Evolutionary conservation across 1,284 basidiomycete species (phyloP).

Genomic region (Hymenochaete sp.): DNA sequence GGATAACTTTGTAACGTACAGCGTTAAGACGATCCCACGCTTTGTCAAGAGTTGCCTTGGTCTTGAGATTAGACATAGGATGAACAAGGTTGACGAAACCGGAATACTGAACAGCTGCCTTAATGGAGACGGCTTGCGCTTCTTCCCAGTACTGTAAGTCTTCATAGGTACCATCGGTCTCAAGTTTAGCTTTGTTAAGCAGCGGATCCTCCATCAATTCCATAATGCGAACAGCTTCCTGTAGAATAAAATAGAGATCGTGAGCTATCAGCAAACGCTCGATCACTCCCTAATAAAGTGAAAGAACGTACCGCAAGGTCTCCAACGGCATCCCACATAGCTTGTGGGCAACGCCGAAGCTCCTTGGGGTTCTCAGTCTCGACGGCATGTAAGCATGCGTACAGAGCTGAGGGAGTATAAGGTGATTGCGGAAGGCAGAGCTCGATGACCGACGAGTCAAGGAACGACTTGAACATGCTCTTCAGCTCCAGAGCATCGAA

Average conservation of each 20-base stretch:
- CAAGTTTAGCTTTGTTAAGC: slow-evolving; percentile 34
- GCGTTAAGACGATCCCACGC: slow-evolving; percentile 58
- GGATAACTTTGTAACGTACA: slow-evolving; percentile 32
- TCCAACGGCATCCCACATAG: slow-evolving; percentile 68
- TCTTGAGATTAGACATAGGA: slow-evolving; percentile 49
- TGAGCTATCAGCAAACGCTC: neutral
- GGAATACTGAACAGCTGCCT: slow-evolving; percentile 40
- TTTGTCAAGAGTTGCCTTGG: slow-evolving; percentile 38
- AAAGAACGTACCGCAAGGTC: slow-evolving; percentile 55
- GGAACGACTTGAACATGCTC: slow-evolving; percentile 58
- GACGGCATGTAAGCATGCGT: slow-evolving; percentile 57
- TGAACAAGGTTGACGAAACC: slow-evolving; percentile 49
- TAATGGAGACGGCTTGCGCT: slow-evolving; percentile 50
- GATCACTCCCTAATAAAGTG: neutral
- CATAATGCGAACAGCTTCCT: slow-evolving; percentile 15
- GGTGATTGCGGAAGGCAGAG: slow-evolving; percentile 59
- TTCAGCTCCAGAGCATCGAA: slow-evolving; percentile 58
- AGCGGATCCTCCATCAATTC: slow-evolving; percentile 16
- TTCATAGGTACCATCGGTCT: slow-evolving; percentile 42
- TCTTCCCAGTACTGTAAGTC: slow-evolving; percentile 42
- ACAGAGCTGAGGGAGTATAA: slow-evolving; percentile 55
- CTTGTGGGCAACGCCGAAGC: slow-evolving; percentile 62
- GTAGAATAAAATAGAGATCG: neutral
- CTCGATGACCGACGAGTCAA: slow-evolving; percentile 73
- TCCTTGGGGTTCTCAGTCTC: slow-evolving; percentile 61